A percentile compares a stretch with the other conserved stretches of the same genome.
phyloP scores from a whole-genome alignment of 257 asterid genomes.

The Ilex aquifolium region DNA sequence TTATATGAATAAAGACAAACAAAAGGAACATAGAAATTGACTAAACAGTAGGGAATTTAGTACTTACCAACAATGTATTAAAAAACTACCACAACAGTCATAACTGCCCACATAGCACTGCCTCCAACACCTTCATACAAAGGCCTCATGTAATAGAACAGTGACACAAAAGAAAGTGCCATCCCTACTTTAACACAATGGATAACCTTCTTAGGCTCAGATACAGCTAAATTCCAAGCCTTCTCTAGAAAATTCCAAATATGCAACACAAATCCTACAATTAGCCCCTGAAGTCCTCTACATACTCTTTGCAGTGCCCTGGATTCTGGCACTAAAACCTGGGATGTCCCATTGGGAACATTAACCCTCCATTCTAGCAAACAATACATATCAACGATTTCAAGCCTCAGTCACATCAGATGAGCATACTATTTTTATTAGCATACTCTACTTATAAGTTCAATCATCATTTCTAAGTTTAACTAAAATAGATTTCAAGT shows the following conservation, averaged over 20 bases:
- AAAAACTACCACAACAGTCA: conserved; percentile 81
- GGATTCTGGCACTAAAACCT: conserved; percentile 28
- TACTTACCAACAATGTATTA: conserved; percentile 75
- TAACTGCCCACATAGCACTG: conserved; percentile 85
- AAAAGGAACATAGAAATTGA: not conserved
- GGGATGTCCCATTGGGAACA: conserved; percentile 42
- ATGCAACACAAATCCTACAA: conserved; percentile 14
- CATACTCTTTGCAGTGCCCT: conserved; percentile 9
- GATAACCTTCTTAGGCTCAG: conserved; percentile 31
- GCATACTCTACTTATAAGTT: too few relatives aligned
- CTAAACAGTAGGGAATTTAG: not conserved
- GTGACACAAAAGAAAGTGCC: conserved; percentile 67
- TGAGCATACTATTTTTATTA: too few relatives aligned
- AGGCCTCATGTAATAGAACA: conserved; percentile 80
- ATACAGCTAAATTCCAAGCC: too few relatives aligned
- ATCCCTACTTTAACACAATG: conserved; percentile 72
- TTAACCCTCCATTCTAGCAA: conserved; percentile 68
- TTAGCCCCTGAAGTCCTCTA: conserved; percentile 13
- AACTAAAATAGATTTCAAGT: too few relatives aligned
- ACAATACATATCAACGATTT: too few relatives aligned
- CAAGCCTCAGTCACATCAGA: too few relatives aligned
- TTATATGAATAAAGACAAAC: too few relatives aligned
- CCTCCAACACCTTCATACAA: conserved; percentile 75
- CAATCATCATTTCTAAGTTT: too few relatives aligned
- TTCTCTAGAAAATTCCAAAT: conserved; percentile 16